Percentiles rank a stretch among this genome's conserved stretches.
Evolutionary conservation across 2,329 filamentous ascomycete species (phyloP).

Genomic region (Alternaria burnsii): DNA sequence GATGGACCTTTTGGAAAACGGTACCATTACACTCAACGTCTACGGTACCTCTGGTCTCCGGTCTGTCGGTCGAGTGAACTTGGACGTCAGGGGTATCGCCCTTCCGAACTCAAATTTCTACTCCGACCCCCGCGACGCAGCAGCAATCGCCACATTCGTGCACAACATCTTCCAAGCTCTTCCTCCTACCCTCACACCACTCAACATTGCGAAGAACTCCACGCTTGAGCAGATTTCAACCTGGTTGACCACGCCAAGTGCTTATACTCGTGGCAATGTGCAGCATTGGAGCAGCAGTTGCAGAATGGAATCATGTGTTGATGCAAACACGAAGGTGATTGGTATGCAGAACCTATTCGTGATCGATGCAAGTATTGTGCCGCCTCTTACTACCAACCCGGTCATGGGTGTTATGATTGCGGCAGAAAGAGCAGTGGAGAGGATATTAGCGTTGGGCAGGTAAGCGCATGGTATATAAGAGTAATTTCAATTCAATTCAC

Average conservation of each 20-base stretch:
- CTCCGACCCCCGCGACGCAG: constrained; percentile 58
- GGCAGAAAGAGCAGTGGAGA: constrained; percentile 61
- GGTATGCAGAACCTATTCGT: constrained; percentile 63
- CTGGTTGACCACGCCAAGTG: constrained; percentile 60
- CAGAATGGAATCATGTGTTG: constrained; percentile 61
- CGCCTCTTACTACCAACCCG: constrained; percentile 63
- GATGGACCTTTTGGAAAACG: constrained; percentile 50
- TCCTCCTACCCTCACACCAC: constrained; percentile 55
- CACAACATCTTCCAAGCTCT: constrained; percentile 60
- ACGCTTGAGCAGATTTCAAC: constrained; percentile 59
- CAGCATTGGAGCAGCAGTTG: constrained; percentile 65
- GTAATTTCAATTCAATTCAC: background rate
- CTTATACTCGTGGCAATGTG: constrained; percentile 60
- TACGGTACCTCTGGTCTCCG: constrained; percentile 65
- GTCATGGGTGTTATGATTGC: constrained; percentile 65
- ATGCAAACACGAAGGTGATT: constrained; percentile 57
- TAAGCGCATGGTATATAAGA: background rate
- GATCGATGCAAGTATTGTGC: constrained; percentile 60
- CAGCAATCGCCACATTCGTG: constrained; percentile 61
- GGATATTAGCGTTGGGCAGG: constrained; percentile 50
- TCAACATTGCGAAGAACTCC: constrained; percentile 59
- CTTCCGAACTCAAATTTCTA: constrained; percentile 56
- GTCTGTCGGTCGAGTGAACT: constrained; percentile 58
- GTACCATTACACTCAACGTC: constrained; percentile 65
- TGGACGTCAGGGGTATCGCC: constrained; percentile 57